Evolutionary conservation across 2,329 filamentous ascomycete genomes (phyloP).

Genomic region (Clonostachys rhizophaga): DNA sequence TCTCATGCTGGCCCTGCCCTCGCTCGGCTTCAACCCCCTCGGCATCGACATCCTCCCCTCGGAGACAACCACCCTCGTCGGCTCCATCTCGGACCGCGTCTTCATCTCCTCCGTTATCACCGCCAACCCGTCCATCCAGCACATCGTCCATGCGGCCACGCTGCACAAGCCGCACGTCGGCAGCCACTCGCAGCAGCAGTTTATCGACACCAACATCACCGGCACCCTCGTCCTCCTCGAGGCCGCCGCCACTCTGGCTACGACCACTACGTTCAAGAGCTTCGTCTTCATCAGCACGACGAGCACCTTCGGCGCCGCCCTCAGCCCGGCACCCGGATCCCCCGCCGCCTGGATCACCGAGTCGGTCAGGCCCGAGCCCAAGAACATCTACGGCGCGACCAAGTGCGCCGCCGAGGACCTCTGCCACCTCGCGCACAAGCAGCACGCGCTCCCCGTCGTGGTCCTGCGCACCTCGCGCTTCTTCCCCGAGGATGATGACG

Average conservation of each 20-base stretch:
- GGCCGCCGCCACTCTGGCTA: slow-evolving; percentile 16
- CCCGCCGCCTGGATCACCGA: slow-evolving; percentile 41
- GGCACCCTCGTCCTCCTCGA: slow-evolving; percentile 37
- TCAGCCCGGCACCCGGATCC: slow-evolving; percentile 23
- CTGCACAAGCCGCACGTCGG: slow-evolving; percentile 42
- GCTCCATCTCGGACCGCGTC: slow-evolving; percentile 27
- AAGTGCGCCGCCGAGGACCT: slow-evolving; percentile 43
- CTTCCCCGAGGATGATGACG: slow-evolving; percentile 42
- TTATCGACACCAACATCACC: slow-evolving; percentile 37
- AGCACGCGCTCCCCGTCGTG: slow-evolving; percentile 30
- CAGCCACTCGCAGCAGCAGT: slow-evolving; percentile 36
- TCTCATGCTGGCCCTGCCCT: slow-evolving; percentile 34
- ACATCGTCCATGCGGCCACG: slow-evolving; percentile 38
- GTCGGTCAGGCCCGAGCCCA: slow-evolving; percentile 28
- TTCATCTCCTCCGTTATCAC: slow-evolving; percentile 23
- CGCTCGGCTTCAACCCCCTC: slow-evolving; percentile 29
- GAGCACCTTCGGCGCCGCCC: slow-evolving; percentile 34
- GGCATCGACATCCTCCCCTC: slow-evolving; percentile 36
- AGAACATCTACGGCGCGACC: slow-evolving; percentile 44
- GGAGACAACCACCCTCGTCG: slow-evolving; percentile 20
- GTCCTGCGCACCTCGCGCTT: slow-evolving; percentile 42
- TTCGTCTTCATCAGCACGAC: slow-evolving; percentile 42
- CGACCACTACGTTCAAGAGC: slow-evolving; percentile 18
- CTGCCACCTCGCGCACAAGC: slow-evolving; percentile 31
- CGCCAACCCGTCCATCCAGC: slow-evolving; percentile 20